Evolutionary conservation across 768 basidiomycete genomes (phyloP), one percentile per base, ranked within the genome.

Genomic region (Kondoa malvinella): DNA sequence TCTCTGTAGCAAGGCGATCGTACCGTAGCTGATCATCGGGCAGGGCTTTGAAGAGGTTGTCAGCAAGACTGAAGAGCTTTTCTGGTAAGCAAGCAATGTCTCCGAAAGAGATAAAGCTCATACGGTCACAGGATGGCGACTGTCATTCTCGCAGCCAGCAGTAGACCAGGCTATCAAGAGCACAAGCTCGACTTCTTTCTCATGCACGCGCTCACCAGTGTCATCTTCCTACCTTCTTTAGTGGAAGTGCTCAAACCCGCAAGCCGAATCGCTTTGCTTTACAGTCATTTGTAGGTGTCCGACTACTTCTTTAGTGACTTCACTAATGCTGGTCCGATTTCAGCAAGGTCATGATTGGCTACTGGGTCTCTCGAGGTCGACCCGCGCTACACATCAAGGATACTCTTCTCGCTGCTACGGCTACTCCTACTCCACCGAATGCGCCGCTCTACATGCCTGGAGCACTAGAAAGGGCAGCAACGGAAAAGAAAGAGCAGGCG

Each of bases 121-220:
- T 50, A 50, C 8, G 8, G 21, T 50, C 21, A 50, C 40, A 50
- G 40, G 40, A 71, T 71, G 64, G 71, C 69, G 60, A 73, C 72
- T 21, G 75, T 73, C n/a, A 64, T 73, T 21, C 64, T 71, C 33
- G 73, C 71, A 2, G 71, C 74, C 1, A 56, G 65, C 21, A 68
- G 62, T 3, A 32, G 74, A 56, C 74, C 74, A 1, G 74, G 74
- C 1, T 72, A 72, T 67, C 59, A 63, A 61, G 57, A 68, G 1
- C n/a, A 63, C 67, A 71, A 71, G 63, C 66, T 73, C n/a, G 74
- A 75, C 60, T 75, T 73, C 50, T 74, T 74, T 70, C 34, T 66
- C 33, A 75, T 75, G 40, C 74, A 75, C 66, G 69, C 67, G 25
- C 63, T 75, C 15, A 75, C 74, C 8, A 69, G 69, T 29, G 66